Evolutionary conservation across 768 basidiomycete genomes (phyloP), one percentile per base, ranked within the genome.

Genomic region (Nevesoporus exiguus): DNA sequence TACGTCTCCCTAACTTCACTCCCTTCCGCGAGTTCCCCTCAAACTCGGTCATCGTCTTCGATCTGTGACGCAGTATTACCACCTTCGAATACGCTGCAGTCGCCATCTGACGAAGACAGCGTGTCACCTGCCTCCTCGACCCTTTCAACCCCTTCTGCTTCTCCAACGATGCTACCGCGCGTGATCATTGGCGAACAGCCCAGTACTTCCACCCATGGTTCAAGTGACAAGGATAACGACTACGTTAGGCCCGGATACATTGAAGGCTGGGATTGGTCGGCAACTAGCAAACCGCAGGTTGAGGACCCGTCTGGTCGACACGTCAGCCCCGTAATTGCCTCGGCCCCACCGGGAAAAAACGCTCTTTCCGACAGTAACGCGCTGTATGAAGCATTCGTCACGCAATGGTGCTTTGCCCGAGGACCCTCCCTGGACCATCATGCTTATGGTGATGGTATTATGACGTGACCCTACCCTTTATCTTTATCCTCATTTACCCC

Each of bases 341-440:
- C 49, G 61, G 76, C 73, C 19, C 67, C 58, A 11, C 36, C 39
- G 5, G 47, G 30, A 6, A 15, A n/a, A 33, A 49, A 42, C 11
- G 39, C 25, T 10, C 7, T 53, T 13, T 17, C 39, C 7, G 47
- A 55, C 39, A 61, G 51, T 74, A 69, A 73, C 41, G 64, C 71
- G 27, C 68, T 71, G 14, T 86, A 86, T 61, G 78, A 85, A 49
- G 82, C 83, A 22, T 81, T 86, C 54, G 79, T 86, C 47, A 61
- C 73, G 51, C 80, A 84, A 64, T 87, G 85, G 85, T 86, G 85
- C 66, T 87, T 87, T 67, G 83, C 83, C 7, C 76, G 79, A 59
- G 75, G 43, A 49, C 66, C 66, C 64, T 74, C 61, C 49, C 74
- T 50, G 52, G 54, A 40, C 8, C 54, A 56, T 39, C 22, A 48